Conservation (phyloP, 2,329 filamentous ascomycete genomes). For the Raffaelea albimanens region DNA sequence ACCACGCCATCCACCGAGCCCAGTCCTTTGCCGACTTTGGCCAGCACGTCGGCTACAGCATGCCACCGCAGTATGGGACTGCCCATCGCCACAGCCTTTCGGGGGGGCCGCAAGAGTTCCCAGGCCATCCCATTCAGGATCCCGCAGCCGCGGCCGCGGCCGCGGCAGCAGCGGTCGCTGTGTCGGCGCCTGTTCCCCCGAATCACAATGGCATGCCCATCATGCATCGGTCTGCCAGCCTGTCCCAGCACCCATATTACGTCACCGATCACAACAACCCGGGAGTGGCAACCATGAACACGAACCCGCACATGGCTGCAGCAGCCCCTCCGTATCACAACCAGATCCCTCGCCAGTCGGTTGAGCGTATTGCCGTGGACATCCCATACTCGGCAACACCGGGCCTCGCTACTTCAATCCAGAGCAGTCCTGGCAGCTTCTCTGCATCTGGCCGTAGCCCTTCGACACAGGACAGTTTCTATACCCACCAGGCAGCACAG, state of each 20-base stretch:
- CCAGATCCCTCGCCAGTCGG: slow-evolving; percentile 40
- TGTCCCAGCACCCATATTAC: slow-evolving; percentile 41
- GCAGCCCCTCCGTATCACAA: slow-evolving; percentile 24
- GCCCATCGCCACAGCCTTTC: slow-evolving; percentile 40
- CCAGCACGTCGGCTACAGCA: slow-evolving; percentile 33
- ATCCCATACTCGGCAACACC: slow-evolving; percentile 40
- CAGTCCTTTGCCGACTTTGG: slow-evolving; percentile 46
- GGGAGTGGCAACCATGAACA: slow-evolving; percentile 52
- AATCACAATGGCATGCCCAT: slow-evolving; percentile 34
- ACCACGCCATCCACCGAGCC: slow-evolving; percentile 37
- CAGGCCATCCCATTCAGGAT: slow-evolving; percentile 31
- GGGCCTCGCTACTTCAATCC: slow-evolving; percentile 36
- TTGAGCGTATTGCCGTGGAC: slow-evolving; percentile 36
- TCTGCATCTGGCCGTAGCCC: slow-evolving; percentile 44
- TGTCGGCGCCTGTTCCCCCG: slow-evolving; percentile 3
- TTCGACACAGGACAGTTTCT: slow-evolving; percentile 43
- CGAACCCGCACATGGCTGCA: slow-evolving; percentile 29
- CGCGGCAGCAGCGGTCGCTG: slow-evolving; percentile 2
- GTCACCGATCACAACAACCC: slow-evolving; percentile 54
- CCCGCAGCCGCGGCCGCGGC: not conserved
- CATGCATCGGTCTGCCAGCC: slow-evolving; percentile 37
- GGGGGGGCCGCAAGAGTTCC: slow-evolving; percentile 33
- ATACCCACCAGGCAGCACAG: slow-evolving; percentile 44
- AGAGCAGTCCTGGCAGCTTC: slow-evolving; percentile 53
- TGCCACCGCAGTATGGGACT: slow-evolving; percentile 30